Conservation (phyloP, 805 yeast species). For the Cyberlindnera nakhonratchasimensis region DNA sequence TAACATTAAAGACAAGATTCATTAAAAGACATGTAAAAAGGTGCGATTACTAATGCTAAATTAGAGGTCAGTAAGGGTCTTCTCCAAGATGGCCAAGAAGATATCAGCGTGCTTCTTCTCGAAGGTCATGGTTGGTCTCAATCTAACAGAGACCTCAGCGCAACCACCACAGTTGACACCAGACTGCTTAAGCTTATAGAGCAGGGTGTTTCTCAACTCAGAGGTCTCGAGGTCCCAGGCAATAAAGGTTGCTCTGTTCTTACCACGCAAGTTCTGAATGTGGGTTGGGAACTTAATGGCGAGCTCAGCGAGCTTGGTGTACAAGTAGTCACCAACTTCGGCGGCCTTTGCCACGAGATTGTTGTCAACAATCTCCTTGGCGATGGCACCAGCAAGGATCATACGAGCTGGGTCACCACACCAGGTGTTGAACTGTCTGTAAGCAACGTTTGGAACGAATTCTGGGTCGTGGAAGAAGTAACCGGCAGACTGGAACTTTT, state of each 20-base stretch:
- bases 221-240: slow-evolving; percentile 69
- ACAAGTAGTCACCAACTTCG: slow-evolving; percentile 67
- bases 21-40: neutral
- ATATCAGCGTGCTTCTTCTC: slow-evolving; percentile 79
- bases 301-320: slow-evolving; percentile 48
- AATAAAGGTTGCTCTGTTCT: slow-evolving; percentile 71
- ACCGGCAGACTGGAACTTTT: slow-evolving; percentile 88
- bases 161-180: slow-evolving; percentile 88
- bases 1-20: too few relatives aligned
- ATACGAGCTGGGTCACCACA: slow-evolving; percentile 87
- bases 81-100: slow-evolving; percentile 44
- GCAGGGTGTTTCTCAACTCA: slow-evolving; percentile 57
- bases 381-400: slow-evolving; percentile 71
- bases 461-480: slow-evolving; percentile 75
- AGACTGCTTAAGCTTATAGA: slow-evolving; percentile 51
- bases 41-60: neutral
- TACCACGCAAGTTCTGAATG: slow-evolving; percentile 63
- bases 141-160: slow-evolving; percentile 72
- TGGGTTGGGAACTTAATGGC: slow-evolving; percentile 51
- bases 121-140: slow-evolving; percentile 76
- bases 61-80: slow-evolving; percentile 28
- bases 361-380: slow-evolving; percentile 57
- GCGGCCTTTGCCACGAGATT: slow-evolving; percentile 53
- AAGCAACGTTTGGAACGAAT: slow-evolving; percentile 70
- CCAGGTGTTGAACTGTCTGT: slow-evolving; percentile 92